phyloP scores from a whole-genome alignment of 371 early-diverging fungal species.

The Apophysomyces elegans region DNA sequence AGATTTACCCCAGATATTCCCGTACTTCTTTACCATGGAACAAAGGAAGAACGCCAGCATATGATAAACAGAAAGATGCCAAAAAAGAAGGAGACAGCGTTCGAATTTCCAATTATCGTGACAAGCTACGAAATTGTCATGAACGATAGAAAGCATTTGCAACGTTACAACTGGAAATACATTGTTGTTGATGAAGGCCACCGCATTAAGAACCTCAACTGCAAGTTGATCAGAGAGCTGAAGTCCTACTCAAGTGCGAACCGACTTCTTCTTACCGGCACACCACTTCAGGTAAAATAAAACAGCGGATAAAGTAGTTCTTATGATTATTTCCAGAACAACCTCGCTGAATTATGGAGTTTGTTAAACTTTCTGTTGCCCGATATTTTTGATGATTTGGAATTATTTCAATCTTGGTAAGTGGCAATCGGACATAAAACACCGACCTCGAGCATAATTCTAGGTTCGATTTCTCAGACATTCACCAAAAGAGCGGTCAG shows the following conservation, averaged over 20 bases:
- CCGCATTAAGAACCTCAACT: slow-evolving; percentile 92
- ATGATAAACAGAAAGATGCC: slow-evolving; percentile 74
- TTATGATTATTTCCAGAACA: slow-evolving; percentile 62
- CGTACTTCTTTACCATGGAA: slow-evolving; percentile 93
- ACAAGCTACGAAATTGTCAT: slow-evolving; percentile 95
- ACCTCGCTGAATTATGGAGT: slow-evolving; percentile 92
- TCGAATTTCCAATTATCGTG: slow-evolving; percentile 78
- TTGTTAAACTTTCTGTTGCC: slow-evolving; percentile 94
- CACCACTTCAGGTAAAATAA: slow-evolving; percentile 79
- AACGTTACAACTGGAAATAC: slow-evolving; percentile 83
- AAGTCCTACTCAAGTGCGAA: slow-evolving; percentile 84
- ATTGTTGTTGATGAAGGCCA: slow-evolving; percentile 97
- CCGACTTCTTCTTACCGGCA: slow-evolving; percentile 89
- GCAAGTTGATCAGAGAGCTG: slow-evolving; percentile 86
- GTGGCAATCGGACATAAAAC: neutral
- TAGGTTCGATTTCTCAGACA: slow-evolving; percentile 81
- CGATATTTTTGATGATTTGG: slow-evolving; percentile 86
- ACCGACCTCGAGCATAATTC: neutral
- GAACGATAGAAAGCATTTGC: slow-evolving; percentile 77
- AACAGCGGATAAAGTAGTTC: neutral
- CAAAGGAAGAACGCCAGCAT: slow-evolving; percentile 75
- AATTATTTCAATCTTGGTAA: slow-evolving; percentile 82
- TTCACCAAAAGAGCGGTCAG: slow-evolving; percentile 69
- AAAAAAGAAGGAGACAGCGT: slow-evolving; percentile 51
- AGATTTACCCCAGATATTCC: slow-evolving; percentile 87